Evolutionary conservation across 257 asterid genomes (phyloP), one percentile per base, ranked within the genome.

Genomic region (Gentiana macrophylla): DNA sequence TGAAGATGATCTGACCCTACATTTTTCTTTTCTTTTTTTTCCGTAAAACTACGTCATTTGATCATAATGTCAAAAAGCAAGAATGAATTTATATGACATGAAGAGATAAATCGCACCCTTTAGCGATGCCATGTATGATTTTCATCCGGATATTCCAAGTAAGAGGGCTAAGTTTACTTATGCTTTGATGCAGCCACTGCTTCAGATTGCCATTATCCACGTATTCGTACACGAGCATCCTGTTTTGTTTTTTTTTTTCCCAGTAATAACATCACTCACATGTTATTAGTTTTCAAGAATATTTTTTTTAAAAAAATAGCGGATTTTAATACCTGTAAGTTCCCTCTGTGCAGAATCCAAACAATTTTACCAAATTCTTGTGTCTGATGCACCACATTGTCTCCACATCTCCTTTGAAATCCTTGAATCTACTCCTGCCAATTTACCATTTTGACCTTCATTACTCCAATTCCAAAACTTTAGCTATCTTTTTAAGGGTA

Each of bases 41-140:
- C 44, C 46, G 6, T 11, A 10, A 7, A 41, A 3, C 24, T 24
- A 24, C 24, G 24, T 24, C 24, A 24, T 24, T 24, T 24, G 24
- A 24, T 24, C 24, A 24, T 24, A 24, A 24, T 24, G 24, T 24
- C 24, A 24, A 24, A 24, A 24, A 24, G 24, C 24, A 24, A 4
- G 8, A 10, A 41, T 41, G 46, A 41, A 10, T 10, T 41, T 7
- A 3, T 5, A 41, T 41, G 32, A 37, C 15, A 5, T 43, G 49
- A 46, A 45, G 47, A n/a, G 15, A 33, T 3, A 48, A 32, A 10
- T 6, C 74, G 35, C 34, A 81, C 94, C 91, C 91, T 75, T 82
- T 84, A 41, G 91, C 85, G 44, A 79, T 67, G 67, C 90, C 94
- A 34, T 67, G 67, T 54, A 84, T 66, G 37, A 79, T 79, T 8